Conservation (phyloP, 176 grass and related monocot species). For the Triticum dicoccoides region DNA sequence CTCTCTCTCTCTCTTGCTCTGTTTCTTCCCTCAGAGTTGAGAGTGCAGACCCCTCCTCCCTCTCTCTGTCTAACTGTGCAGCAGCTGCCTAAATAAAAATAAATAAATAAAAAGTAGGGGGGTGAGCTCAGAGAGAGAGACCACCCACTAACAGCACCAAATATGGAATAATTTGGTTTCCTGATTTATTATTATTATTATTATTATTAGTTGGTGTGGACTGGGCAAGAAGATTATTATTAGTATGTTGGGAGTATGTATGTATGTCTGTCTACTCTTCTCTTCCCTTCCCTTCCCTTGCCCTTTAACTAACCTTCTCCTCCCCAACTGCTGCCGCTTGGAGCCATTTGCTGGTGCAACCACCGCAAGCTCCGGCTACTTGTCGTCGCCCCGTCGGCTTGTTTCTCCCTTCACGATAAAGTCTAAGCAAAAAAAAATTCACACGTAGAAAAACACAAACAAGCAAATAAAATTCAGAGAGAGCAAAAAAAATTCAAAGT, state of each 20-base stretch:
- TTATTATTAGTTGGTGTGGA: constrained; percentile 26
- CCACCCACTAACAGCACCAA: constrained; percentile 57
- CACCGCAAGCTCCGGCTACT: constrained; percentile 44
- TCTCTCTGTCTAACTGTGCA: background rate
- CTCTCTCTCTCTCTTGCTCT: background rate
- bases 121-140: background rate
- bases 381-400: background rate
- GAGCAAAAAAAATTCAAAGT: background rate
- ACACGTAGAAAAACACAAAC: background rate
- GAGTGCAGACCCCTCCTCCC: too few species aligned
- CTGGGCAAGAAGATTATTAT: constrained; percentile 26
- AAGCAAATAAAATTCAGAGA: background rate
- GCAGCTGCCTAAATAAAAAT: constrained; percentile 6
- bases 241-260: constrained; percentile 11
- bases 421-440: background rate
- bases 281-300: background rate
- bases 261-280: constrained; percentile 2
- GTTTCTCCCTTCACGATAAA: constrained; percentile 58
- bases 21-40: too few species aligned
- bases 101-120: too few species aligned
- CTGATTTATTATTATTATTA: constrained; percentile 7
- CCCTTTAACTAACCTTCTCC: constrained; percentile 24
- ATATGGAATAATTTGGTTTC: constrained; percentile 38
- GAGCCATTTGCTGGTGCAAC: constrained; percentile 61
- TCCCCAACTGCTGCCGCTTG: constrained; percentile 39